These are phyloP conservation scores for Wolfiporia cocos DNA, from an alignment of 1,284 basidiomycete genomes.

Conservation along the genomic window DNA sequence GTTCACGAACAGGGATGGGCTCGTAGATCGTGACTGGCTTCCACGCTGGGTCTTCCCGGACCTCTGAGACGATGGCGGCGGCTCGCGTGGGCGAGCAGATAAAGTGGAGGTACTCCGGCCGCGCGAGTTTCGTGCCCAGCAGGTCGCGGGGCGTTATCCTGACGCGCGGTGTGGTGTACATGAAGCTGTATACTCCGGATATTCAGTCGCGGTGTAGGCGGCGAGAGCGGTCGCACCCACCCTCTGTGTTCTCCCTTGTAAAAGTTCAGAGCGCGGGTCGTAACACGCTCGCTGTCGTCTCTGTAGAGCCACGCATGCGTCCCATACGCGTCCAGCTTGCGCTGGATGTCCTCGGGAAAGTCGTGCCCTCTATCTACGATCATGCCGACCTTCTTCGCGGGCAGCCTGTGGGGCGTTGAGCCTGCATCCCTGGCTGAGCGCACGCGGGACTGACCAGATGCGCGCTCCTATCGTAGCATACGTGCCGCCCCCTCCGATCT, in stretches of 20 bases:
- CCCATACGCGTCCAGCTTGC: conserved; percentile 59
- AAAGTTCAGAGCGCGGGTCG: conserved; percentile 75
- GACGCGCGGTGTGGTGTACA: conserved; percentile 74
- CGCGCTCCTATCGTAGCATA: conserved; percentile 76
- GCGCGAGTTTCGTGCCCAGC: conserved; percentile 41
- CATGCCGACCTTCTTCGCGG: conserved; percentile 64
- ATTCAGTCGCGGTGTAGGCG: too few species aligned
- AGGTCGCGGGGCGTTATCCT: conserved; percentile 72
- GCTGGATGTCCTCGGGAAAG: conserved; percentile 59
- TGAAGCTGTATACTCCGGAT: conserved; percentile 61
- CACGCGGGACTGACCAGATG: conserved; percentile 53
- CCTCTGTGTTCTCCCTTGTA: conserved; percentile 71
- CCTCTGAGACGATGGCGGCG: conserved; percentile 58
- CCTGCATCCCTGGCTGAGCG: neutral
- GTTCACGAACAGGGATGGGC: conserved; percentile 68
- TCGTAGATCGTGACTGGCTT: conserved; percentile 71
- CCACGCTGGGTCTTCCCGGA: conserved; percentile 51
- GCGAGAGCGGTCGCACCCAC: too few species aligned
- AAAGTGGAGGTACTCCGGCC: conserved; percentile 71
- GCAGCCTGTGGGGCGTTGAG: conserved; percentile 43
- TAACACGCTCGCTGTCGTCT: conserved; percentile 41
- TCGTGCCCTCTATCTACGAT: conserved; percentile 81
- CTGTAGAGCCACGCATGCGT: conserved; percentile 80
- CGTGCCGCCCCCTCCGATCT: conserved; percentile 91
- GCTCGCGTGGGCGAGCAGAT: conserved; percentile 81